Base-by-base conservation (phyloP, 305 asterid species). In the Stenogyne calaminthoides region DNA sequence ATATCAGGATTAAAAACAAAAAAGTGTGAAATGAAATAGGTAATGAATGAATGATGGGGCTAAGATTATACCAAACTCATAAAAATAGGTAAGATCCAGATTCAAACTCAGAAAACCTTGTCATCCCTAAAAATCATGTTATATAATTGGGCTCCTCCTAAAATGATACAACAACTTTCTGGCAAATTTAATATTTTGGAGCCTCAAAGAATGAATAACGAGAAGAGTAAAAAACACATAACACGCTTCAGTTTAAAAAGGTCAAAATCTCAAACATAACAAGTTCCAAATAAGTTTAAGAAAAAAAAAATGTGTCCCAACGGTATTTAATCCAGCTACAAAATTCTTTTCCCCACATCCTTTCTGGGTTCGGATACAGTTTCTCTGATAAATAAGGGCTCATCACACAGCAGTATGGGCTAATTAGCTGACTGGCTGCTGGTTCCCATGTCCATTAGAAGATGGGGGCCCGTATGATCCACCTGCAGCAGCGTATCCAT, bases 401-500 rank as follows among this genome's bases (percentile, higher is more conserved):
- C 66, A 64, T 27, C 19, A 62, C 73, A 67, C 61, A 71, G 57
- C 73, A 54, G 42, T 67, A 77, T 42, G 69, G 74, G 49, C 83
- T 75, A 32, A 55, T 44, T 64, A 92, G 88, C 89, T 93, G 67
- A 84, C 96, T 8, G 91, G 91, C 79, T 89, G 89, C 84, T 87
- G 94, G 69, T 77, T 82, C 25, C 84, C 93, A 4, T 86, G 81
- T 9, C 90, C 93, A 34, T 90, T 87, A 4, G 93, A 72, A 56
- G 88, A 67, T 49, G 87, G 74, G 1, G 77, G 18, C 16, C 88
- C 92, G 19, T 86, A 79, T 3, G 80, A 82, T 36, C 84, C 85
- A 9, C 83, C 84, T 3, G 87, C 83, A 63, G 87, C 83, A 65
- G 70, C 79, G 70, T 90, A 84, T 79, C 90, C 93, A 55, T 88